Base-by-base conservation (phyloP, 2,329 filamentous ascomycete genomes). In the Colletotrichum caudatum region DNA sequence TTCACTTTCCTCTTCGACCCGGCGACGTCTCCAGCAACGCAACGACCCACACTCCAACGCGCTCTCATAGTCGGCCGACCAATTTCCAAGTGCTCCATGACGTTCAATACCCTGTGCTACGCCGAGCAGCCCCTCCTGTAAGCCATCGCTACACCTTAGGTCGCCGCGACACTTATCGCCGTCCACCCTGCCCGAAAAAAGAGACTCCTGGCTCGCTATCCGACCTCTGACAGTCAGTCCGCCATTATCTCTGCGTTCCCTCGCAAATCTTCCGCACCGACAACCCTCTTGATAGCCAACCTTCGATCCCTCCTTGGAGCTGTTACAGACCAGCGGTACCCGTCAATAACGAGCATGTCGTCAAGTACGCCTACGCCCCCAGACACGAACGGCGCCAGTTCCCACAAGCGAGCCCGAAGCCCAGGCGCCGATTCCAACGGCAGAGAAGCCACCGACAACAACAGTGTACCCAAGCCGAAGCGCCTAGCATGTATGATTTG, bases 401-500 rank as follows among this genome's bases (percentile, higher is more conserved):
- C 69, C 20, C 70, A 73, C 44, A 71, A 73, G 63, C 70, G 71
- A 9, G 50, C 74, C 48, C 64, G 68, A 23, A 75, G 69, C 53
- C 73, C 71, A 48, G 76, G 81, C 59, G 78, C 80, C 66, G 82
- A 82, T 71, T 76, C 79, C 72, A 75, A 78, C 68, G 77, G 80
- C 67, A 83, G 83, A 71, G 84, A 85, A 72, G 80, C 81, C 69
- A 78, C 82, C 73, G 87, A 88, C 75, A 90, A 91, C 74, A 81
- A 84, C 60, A 86, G 81, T 76, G 86, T 94, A 29, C 91, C 93
- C 61, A 93, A 93, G 77, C 91, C 92, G n/a, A 98, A 98, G 86
- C 90, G 95, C 76, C 93, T 98, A 77, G 96, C 96, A 48, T 99
- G 96, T 81, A 93, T 97, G 78, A 91, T 98, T 74, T 99, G 96